Base-by-base conservation (phyloP, 257 asterid genomes). In the Anisodus acutangulus region DNA sequence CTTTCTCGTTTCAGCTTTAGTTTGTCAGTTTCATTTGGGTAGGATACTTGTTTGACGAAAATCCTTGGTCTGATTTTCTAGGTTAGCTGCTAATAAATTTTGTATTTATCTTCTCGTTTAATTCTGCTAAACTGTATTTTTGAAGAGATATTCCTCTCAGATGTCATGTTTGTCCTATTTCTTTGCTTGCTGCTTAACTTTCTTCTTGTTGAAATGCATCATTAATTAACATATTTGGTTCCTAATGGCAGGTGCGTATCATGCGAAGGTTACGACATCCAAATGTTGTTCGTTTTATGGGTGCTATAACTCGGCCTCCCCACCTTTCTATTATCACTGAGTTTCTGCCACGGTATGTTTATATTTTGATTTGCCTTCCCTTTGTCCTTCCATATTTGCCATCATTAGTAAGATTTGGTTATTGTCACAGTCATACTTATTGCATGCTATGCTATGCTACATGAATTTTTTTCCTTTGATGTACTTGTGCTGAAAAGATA, bases 221-320 rank as follows among this genome's bases (percentile, higher is more conserved):
- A 66, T 49, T 57, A 54, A 81, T 35, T 67, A 49, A 45, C 51
- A 70, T 57, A 69, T n/a, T 31, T 84, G 6, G 69, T 85, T 79
- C 84, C 78, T 76, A 80, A 76, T 89, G 85, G 83, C 92, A 97
- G 99, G 99, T 97, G 83, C 92, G 97, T 82, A 97, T 97, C 79
- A 97, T 97, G 99, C 98, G 95, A 81, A 91, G 98, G 88, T 85
- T 95, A 83, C 95, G 99, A 67, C 98, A 97, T 95, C 98, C 98
- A 85, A 97, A 97, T 89, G 93, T 97, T 76, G 98, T 97, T 85
- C 98, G 93, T 85, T 97, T 97, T 78, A 93, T 97, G 99, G 99
- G 99, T 90, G 99, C 99, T 4, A 98, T 97, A 37, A 97, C 99
- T 89, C 93, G 98, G 64, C 98, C 99, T 7, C 99, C 99, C 79